phyloP scores from a whole-genome alignment of 805 yeast species.

The Suhomyces kilbournensis region DNA sequence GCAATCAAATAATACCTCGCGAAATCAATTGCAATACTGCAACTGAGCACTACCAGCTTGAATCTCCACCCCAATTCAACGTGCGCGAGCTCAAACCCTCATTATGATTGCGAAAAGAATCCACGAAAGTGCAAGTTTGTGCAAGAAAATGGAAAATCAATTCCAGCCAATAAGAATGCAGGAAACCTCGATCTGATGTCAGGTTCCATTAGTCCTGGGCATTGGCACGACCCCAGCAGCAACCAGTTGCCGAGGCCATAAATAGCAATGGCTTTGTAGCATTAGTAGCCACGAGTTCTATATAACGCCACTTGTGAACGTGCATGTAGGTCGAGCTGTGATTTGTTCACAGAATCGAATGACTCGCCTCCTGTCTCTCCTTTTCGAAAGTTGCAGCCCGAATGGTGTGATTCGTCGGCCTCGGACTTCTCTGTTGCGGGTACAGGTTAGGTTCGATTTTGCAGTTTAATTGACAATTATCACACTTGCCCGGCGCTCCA shows the following conservation, averaged over 20 bases:
- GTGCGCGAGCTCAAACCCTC: background rate
- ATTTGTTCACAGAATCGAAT: background rate
- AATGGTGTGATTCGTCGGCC: slow-evolving; percentile 10
- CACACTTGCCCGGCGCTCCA: background rate
- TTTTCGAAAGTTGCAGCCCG: background rate
- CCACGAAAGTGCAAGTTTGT: background rate
- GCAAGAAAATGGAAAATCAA: background rate
- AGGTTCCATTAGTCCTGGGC: background rate
- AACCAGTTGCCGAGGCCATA: background rate
- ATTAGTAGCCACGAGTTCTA: background rate
- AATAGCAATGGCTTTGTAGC: background rate
- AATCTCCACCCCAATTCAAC: background rate
- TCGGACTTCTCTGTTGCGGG: slow-evolving; percentile 14
- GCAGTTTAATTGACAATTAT: background rate
- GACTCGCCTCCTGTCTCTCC: background rate
- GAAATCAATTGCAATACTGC: background rate
- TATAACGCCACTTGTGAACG: background rate
- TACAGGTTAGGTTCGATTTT: background rate
- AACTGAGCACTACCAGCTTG: background rate
- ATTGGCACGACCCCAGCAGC: background rate
- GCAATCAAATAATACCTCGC: background rate
- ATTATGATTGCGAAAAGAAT: background rate
- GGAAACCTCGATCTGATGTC: background rate
- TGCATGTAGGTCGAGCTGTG: background rate
- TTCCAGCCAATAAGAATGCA: background rate